Base-by-base conservation (phyloP, 441 rosid species). In the Gossypium aridum region DNA sequence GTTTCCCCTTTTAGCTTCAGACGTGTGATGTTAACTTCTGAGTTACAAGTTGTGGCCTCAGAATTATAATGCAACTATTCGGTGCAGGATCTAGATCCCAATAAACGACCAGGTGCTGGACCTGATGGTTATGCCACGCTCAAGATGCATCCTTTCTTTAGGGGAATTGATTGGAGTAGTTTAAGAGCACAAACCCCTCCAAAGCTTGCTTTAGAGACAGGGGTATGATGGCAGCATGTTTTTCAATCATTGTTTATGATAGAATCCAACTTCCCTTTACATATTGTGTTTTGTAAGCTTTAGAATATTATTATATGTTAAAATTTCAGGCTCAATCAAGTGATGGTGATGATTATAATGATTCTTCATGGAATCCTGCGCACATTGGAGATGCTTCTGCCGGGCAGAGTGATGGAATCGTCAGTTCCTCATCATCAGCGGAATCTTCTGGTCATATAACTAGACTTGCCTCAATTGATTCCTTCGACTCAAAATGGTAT, bases 401-500 rank as follows among this genome's bases (percentile, higher is more conserved):
- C 19, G 75, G 78, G 76, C 92, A 85, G 71, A 88, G 70, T 54
- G 93, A 92, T 59, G 96, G 91, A 22, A 83, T 75, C 69, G 77
- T 71, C 62, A 86, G 84, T 55, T 76, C 84, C 59, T 78, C 85
- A 64, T 79, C 89, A 47, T 74, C 88, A 2, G 59, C 25, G 56
- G 98, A 91, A 77, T 81, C 86, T 49, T 83, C 95, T 51, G 85
- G 88, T 62, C 85, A 87, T 79, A 82, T 92, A 74, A 93, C 97
- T 22, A 86, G 98, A 85, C 95, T 95, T 17, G 98, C 99, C 60
- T 93, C 99, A 63, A 95, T 95, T 56, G 99, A 95, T 82, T 93
- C 99, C 75, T 93, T 93, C 61, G 99, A 95, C 85, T 95, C 98
- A 8, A 95, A 92, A 86, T 93, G 99, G 99, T 96, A 87, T 75